Evolutionary conservation across 1,139 yeast genomes (phyloP), one percentile per base, ranked within the genome.

Genomic region (Taphrina pruni): DNA sequence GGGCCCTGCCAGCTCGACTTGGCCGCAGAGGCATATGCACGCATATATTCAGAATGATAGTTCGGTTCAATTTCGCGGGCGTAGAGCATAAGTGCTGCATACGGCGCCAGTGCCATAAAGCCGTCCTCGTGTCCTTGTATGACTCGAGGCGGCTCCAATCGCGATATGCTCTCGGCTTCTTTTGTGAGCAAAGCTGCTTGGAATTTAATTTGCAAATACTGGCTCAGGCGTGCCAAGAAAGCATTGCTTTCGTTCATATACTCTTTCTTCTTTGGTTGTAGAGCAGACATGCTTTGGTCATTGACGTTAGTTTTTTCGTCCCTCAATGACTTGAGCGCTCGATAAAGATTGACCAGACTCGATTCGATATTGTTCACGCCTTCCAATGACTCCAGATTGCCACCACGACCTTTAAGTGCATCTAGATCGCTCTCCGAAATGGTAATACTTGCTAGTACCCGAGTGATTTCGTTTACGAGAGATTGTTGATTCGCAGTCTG

Each of bases 401-500:
- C 83, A 12, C 46, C 48, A 14, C 62, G 20, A 11, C 78, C 76
- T 45, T 83, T 78, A 51, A 91, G 79, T 21, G 80, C 78, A 8
- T 78, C 77, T 70, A 90, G 79, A 46, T 88, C 87, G 0, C 80
- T 80, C 17, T 84, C 84, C 72, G 87, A 86, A 55, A 92, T 81
- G 69, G 88, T 85, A 7, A 90, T 89, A 35, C 91, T 88, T 65
- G 85, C 84, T 71, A 91, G 79, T 65, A 91, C 82, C n/a, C 83
- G 84, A 69, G 85, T 84, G 70, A 92, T 82, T 70, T 90, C 94
- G 66, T 84, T 85, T 82, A 87, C 88, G 54, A 93, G 81, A 26
- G 83, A 78, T 74, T 90, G 90, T 77, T 90, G 90, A 78, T 93
- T 93, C 51, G 90, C 87, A 5, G 94, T 86, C 74, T 88, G 88